Evolutionary conservation across 257 asterid genomes (phyloP).

Genomic region (Ajuga chamaepitys): DNA sequence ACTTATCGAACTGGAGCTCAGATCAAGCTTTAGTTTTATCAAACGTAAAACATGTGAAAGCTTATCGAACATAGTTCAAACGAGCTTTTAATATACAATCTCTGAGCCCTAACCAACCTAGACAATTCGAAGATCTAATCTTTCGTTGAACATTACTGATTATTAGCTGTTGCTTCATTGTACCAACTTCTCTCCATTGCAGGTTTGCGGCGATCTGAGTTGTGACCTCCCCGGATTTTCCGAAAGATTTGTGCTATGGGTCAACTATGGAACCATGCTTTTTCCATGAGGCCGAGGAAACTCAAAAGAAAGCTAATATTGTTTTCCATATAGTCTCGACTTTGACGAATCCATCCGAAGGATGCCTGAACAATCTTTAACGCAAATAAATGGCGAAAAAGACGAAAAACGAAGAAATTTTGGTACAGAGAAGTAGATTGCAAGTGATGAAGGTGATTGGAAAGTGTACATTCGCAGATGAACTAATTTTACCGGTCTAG

Average conservation of each 20-base stretch:
- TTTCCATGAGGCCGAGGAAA: constrained; percentile 32
- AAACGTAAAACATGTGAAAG: too few species aligned
- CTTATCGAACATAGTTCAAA: too few species aligned
- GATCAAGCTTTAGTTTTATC: too few species aligned
- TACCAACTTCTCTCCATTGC: neutral
- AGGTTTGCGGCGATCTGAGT: constrained; percentile 37
- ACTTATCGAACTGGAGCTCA: too few species aligned
- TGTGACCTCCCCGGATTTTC: constrained; percentile 32
- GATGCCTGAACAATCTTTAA: constrained; percentile 37
- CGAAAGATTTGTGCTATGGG: constrained; percentile 66
- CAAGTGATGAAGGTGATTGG: constrained; percentile 1
- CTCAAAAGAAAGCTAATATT: constrained; percentile 4
- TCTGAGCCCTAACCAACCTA: too few species aligned
- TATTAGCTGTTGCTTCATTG: neutral
- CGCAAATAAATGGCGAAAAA: constrained; percentile 26
- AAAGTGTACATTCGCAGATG: constrained; percentile 45
- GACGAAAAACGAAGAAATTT: constrained; percentile 20
- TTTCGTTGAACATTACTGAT: too few species aligned
- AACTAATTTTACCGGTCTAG: constrained; percentile 21
- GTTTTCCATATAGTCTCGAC: constrained; percentile 15
- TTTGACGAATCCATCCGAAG: constrained; percentile 51
- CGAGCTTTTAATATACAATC: too few species aligned
- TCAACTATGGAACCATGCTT: constrained; percentile 40
- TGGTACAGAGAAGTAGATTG: constrained; percentile 30
- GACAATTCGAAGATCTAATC: too few species aligned